These are phyloP conservation scores for Teunomyces pallodes DNA, from an alignment of 805 yeast species.

Conservation along the genomic window DNA sequence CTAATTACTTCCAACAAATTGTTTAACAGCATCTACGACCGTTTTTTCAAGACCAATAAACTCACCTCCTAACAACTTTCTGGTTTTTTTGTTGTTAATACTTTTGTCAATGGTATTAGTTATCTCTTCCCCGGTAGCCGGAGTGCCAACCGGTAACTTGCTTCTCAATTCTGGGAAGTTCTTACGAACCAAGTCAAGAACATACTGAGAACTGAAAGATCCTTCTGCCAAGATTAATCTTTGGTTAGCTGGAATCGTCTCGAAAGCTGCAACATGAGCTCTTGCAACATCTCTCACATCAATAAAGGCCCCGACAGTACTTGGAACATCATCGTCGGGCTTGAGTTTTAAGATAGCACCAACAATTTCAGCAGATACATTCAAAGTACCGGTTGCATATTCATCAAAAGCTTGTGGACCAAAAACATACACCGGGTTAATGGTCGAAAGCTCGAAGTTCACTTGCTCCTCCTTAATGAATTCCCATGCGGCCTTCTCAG, in stretches of 20 bases:
- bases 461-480: slow-evolving; percentile 27
- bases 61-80: no score
- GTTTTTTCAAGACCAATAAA: no score
- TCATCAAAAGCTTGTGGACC: slow-evolving; percentile 40
- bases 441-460: slow-evolving; percentile 17
- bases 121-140: slow-evolving; percentile 13
- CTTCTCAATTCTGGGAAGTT: slow-evolving; percentile 20
- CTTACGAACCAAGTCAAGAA: slow-evolving; percentile 19
- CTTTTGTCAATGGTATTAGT: no score
- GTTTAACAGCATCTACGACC: no score
- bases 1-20: no score
- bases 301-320: slow-evolving; percentile 3
- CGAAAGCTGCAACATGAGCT: slow-evolving; percentile 18
- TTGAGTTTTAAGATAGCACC: slow-evolving; percentile 34
- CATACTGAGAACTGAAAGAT: slow-evolving; percentile 14
- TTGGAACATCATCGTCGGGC: slow-evolving; percentile 6
- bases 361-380: slow-evolving; percentile 38
- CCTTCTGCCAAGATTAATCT: slow-evolving; percentile 12
- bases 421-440: slow-evolving; percentile 40
- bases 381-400: slow-evolving; percentile 31
- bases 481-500: slow-evolving; percentile 63
- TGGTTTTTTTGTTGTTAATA: no score
- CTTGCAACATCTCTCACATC: slow-evolving; percentile 22
- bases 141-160: slow-evolving; percentile 15
- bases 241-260: slow-evolving; percentile 8